These are phyloP conservation scores for Brasilioporus rufonigricans DNA, from an alignment of 768 basidiomycete species.

Conservation along the genomic window DNA sequence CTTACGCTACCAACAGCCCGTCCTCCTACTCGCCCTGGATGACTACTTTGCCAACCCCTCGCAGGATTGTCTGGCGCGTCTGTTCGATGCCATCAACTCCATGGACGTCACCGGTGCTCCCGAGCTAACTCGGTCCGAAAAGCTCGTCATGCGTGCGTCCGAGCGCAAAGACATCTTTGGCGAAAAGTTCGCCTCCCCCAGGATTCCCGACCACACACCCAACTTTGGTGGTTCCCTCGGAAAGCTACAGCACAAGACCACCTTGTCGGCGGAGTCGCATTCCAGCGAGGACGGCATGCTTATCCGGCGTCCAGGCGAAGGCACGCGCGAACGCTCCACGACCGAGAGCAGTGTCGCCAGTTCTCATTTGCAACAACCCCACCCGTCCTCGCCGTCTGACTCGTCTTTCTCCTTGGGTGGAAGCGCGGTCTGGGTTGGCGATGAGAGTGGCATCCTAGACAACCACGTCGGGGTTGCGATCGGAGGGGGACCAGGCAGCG, in stretches of 20 bases:
- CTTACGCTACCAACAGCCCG: constrained; percentile 55
- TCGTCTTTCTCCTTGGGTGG: constrained; percentile 75
- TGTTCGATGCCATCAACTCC: constrained; percentile 92
- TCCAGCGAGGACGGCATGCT: constrained; percentile 69
- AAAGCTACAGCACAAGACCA: constrained; percentile 43
- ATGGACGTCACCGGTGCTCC: constrained; percentile 86
- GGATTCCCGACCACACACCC: constrained; percentile 16
- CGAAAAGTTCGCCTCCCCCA: constrained; percentile 63
- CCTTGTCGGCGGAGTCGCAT: constrained; percentile 59
- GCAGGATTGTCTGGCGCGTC: constrained; percentile 81
- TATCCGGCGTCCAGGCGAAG: constrained; percentile 34
- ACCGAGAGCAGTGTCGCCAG: constrained; percentile 38
- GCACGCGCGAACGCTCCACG: constrained; percentile 39
- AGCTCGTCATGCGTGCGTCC: constrained; percentile 82
- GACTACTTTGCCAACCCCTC: constrained; percentile 92
- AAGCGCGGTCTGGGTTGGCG: constrained; percentile 82
- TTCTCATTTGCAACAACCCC: constrained; percentile 28
- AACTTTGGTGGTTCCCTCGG: constrained; percentile 10
- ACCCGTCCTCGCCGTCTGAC: constrained; percentile 61
- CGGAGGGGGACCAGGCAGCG: constrained; percentile 47
- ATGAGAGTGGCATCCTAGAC: constrained; percentile 59
- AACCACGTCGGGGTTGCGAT: constrained; percentile 35
- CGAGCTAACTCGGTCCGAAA: constrained; percentile 74
- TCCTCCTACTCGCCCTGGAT: constrained; percentile 90
- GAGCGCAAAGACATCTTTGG: constrained; percentile 91